Evolutionary conservation across 768 basidiomycete species (phyloP).

Genomic region (Trametes gibbosa): DNA sequence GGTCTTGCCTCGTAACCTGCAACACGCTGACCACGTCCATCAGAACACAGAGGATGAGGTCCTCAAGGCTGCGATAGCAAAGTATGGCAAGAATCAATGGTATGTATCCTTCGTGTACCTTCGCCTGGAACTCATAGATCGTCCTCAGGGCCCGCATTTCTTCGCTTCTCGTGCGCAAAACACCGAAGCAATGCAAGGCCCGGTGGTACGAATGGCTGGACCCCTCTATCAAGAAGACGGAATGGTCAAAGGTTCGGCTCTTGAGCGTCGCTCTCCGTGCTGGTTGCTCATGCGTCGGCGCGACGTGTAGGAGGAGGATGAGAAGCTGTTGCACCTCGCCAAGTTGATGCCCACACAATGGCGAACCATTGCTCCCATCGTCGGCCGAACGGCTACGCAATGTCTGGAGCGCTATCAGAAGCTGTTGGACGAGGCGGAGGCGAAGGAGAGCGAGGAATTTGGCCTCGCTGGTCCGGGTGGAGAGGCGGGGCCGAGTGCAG

Average conservation of each 20-base stretch:
- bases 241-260: slow-evolving; percentile 89
- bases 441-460: slow-evolving; percentile 92
- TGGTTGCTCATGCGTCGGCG: not conserved
- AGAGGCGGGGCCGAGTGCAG: slow-evolving; percentile 85
- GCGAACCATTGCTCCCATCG: slow-evolving; percentile 98
- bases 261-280: not conserved
- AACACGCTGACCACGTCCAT: slow-evolving; percentile 13
- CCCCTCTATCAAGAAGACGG: slow-evolving; percentile 99
- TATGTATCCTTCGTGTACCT: slow-evolving; percentile 26
- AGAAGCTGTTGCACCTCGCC: slow-evolving; percentile 95
- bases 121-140: not conserved
- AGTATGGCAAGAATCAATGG: slow-evolving; percentile 98
- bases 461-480: slow-evolving; percentile 80
- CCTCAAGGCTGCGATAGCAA: slow-evolving; percentile 96
- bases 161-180: slow-evolving; percentile 95
- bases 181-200: slow-evolving; percentile 99
- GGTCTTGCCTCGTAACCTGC: not conserved
- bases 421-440: slow-evolving; percentile 94
- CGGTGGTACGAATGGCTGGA: slow-evolving; percentile 99
- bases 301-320: slow-evolving; percentile 80
- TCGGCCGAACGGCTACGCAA: slow-evolving; percentile 95
- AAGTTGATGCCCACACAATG: slow-evolving; percentile 99
- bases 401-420: slow-evolving; percentile 99
- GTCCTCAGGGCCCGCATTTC: slow-evolving; percentile 90
- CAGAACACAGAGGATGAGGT: slow-evolving; percentile 98